Conservation (phyloP, 2,329 filamentous ascomycete species). For the Escovopsis weberi region DNA sequence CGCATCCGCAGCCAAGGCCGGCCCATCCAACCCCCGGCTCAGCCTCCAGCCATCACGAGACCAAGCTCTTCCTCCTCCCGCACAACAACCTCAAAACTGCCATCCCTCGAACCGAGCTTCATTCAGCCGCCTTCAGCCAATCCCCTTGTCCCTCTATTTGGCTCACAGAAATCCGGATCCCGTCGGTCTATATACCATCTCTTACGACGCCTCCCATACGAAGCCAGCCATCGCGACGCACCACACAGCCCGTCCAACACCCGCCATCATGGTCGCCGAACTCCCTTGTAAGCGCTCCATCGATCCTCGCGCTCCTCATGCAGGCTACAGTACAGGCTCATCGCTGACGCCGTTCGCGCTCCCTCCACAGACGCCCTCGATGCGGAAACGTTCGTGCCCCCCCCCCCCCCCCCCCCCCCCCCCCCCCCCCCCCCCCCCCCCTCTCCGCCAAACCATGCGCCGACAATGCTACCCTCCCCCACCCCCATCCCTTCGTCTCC, state of each 20-base stretch:
- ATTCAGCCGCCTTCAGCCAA: too few species aligned
- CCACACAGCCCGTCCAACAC: neutral
- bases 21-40: neutral
- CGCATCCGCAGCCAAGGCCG: neutral
- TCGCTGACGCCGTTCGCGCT: slow-evolving; percentile 1
- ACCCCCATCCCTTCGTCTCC: neutral
- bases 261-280: slow-evolving; percentile 29
- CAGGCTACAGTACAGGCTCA: too few species aligned
- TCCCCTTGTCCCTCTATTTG: neutral
- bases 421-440: slow-evolving; percentile 1
- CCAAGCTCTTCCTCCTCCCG: neutral
- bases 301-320: too few species aligned
- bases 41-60: slow-evolving; percentile 4
- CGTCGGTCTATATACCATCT: neutral
- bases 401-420: neutral
- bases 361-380: slow-evolving; percentile 69
- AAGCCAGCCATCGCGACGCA: neutral
- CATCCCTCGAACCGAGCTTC: too few species aligned
- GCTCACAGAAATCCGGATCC: neutral
- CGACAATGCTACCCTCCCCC: too few species aligned
- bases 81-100: neutral
- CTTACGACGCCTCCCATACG: neutral
- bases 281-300: slow-evolving; percentile 29
- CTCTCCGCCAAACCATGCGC: neutral
- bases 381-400: slow-evolving; percentile 64